These are phyloP conservation scores for Inga oerstediana DNA, from an alignment of 306 rosid species.

Conservation along the genomic window DNA sequence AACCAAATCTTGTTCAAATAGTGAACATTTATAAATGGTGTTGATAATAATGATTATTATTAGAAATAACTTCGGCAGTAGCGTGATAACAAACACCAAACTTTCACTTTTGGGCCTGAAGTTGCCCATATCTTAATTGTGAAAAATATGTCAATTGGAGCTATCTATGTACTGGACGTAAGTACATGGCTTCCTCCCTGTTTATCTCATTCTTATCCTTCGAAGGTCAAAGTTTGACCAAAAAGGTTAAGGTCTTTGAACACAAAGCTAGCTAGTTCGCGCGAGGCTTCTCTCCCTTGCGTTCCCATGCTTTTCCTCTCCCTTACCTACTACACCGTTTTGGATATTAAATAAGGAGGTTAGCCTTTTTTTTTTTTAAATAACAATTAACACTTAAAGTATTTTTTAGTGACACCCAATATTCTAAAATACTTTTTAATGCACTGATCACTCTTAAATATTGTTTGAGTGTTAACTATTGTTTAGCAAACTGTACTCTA, in stretches of 20 bases:
- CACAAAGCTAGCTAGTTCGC: neutral
- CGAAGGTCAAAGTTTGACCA: neutral
- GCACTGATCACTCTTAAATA: no score
- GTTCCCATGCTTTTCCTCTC: no score
- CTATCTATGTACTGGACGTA: neutral
- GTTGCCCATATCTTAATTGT: neutral
- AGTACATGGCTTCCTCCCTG: neutral
- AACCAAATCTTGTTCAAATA: neutral
- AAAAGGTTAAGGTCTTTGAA: neutral
- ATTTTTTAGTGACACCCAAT: no score
- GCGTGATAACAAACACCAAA: neutral
- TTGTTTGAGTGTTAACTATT: no score
- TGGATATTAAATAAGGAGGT: no score
- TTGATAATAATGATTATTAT: neutral
- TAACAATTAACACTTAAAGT: no score
- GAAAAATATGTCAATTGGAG: neutral
- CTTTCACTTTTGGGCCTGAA: neutral
- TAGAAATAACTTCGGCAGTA: neutral
- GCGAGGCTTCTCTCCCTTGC: no score
- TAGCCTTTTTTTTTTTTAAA: no score
- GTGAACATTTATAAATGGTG: neutral
- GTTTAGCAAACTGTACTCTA: no score
- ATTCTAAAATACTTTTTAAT: no score
- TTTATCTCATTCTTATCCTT: neutral
- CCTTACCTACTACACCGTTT: no score